Evolutionary conservation across 225 moss, liverwort and hornwort genomes (phyloP).

Genomic region (Climacium dendroides): DNA sequence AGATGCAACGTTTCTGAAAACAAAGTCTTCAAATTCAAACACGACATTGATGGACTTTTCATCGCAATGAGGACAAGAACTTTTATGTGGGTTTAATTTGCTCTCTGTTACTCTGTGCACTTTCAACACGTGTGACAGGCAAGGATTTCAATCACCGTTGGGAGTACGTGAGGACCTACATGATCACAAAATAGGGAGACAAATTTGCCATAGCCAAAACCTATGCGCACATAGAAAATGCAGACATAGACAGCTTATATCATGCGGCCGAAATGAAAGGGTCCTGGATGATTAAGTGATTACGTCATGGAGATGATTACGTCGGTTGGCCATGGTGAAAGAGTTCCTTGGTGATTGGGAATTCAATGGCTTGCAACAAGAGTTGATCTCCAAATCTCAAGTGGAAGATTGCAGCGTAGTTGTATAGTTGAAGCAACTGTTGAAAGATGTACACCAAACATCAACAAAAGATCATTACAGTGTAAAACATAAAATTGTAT

Average conservation of each 20-base stretch:
- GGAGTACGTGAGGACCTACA: not conserved
- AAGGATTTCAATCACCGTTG: not conserved
- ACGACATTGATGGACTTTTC: not conserved
- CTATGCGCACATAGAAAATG: not conserved
- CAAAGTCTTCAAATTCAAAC: not conserved
- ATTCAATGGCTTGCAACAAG: not conserved
- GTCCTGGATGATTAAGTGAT: not conserved
- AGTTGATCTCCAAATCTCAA: not conserved
- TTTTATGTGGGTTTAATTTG: not conserved
- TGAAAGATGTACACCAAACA: not conserved
- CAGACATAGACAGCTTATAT: not conserved
- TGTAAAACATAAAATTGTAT: not conserved
- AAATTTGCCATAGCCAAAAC: not conserved
- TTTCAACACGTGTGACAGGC: not conserved
- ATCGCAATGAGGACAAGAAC: not conserved
- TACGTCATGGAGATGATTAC: not conserved
- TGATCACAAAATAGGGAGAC: not conserved
- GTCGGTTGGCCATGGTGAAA: not conserved
- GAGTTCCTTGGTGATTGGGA: not conserved
- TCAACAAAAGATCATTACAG: not conserved
- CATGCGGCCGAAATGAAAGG: not conserved
- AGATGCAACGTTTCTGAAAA: not conserved
- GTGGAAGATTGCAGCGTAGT: not conserved
- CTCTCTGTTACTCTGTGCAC: not conserved
- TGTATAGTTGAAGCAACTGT: not conserved